Evolutionary conservation across 2,329 filamentous ascomycete species (phyloP).

Genomic region (Pseudogymnoascus sp.): DNA sequence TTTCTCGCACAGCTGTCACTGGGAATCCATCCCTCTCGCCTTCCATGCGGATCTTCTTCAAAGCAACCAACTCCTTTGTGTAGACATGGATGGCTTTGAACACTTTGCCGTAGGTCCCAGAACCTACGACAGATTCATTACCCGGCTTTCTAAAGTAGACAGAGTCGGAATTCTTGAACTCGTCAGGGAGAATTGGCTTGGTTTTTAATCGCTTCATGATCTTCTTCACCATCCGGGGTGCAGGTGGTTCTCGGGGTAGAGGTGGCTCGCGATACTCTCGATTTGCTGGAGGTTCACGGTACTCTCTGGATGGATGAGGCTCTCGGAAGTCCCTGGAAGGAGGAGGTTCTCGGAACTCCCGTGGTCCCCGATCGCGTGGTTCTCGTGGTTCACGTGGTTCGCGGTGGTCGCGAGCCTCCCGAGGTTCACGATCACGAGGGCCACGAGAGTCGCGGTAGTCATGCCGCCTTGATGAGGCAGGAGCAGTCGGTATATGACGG

Average conservation of each 20-base stretch:
- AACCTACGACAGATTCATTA: slow-evolving; percentile 94
- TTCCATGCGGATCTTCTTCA: slow-evolving; percentile 92
- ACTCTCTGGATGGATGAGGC: background rate
- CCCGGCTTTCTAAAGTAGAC: slow-evolving; percentile 93
- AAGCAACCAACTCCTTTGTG: slow-evolving; percentile 70
- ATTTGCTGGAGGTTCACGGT: background rate
- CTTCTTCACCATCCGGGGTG: slow-evolving; percentile 53
- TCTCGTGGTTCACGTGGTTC: background rate
- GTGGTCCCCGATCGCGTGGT: background rate
- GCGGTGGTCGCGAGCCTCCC: background rate
- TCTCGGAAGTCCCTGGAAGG: background rate
- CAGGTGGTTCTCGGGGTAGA: slow-evolving; percentile 30
- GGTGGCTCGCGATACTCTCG: slow-evolving; percentile 23
- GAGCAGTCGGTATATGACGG: slow-evolving; percentile 44
- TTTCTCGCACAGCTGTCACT: slow-evolving; percentile 82
- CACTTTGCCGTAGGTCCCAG: slow-evolving; percentile 91
- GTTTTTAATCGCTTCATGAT: slow-evolving; percentile 63
- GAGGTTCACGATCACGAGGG: background rate
- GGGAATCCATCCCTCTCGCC: slow-evolving; percentile 86
- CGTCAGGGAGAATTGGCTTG: slow-evolving; percentile 60
- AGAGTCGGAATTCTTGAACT: slow-evolving; percentile 72
- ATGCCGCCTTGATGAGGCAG: slow-evolving; percentile 39
- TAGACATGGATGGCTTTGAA: slow-evolving; percentile 95
- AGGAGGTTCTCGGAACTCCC: background rate
- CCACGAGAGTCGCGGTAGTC: slow-evolving; percentile 15